phyloP scores from a whole-genome alignment of 2,329 filamentous ascomycete genomes.

The Cladophialophora bantiana region DNA sequence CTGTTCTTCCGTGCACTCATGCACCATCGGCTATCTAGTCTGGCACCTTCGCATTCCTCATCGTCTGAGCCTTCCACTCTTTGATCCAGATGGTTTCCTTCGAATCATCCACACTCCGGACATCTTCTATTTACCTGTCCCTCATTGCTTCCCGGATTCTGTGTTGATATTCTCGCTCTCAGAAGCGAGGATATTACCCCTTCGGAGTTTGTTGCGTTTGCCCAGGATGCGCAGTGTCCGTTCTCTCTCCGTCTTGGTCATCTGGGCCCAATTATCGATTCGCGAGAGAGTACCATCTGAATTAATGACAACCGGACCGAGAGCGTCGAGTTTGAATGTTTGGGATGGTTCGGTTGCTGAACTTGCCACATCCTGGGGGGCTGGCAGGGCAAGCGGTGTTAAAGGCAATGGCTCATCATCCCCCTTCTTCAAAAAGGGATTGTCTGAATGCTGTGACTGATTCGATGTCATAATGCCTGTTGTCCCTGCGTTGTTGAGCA shows the following conservation, averaged over 20 bases:
- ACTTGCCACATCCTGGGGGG: neutral
- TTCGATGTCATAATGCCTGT: neutral
- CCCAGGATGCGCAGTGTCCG: conserved; percentile 16
- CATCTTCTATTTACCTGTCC: neutral
- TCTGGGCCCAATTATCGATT: conserved; percentile 14
- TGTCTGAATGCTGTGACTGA: neutral
- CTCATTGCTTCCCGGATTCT: neutral
- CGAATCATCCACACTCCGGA: no score
- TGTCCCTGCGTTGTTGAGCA: neutral
- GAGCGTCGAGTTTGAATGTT: conserved; percentile 13
- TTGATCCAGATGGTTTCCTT: neutral
- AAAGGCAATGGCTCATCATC: neutral
- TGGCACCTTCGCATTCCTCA: no score
- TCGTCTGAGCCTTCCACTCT: no score
- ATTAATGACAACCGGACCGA: conserved; percentile 6
- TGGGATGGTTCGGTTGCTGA: conserved; percentile 2
- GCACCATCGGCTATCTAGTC: no score
- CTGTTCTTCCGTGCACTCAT: no score
- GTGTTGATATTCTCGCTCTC: neutral
- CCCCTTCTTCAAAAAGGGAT: neutral
- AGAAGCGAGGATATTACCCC: neutral
- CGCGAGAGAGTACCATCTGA: conserved; percentile 18
- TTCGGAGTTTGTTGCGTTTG: conserved; percentile 14
- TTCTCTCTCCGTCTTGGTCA: conserved; percentile 9
- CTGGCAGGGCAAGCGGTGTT: neutral